Evolutionary conservation across 176 grass and related monocot species (phyloP), one percentile per base, ranked within the genome.

Genomic region (Saccharum officinarum): DNA sequence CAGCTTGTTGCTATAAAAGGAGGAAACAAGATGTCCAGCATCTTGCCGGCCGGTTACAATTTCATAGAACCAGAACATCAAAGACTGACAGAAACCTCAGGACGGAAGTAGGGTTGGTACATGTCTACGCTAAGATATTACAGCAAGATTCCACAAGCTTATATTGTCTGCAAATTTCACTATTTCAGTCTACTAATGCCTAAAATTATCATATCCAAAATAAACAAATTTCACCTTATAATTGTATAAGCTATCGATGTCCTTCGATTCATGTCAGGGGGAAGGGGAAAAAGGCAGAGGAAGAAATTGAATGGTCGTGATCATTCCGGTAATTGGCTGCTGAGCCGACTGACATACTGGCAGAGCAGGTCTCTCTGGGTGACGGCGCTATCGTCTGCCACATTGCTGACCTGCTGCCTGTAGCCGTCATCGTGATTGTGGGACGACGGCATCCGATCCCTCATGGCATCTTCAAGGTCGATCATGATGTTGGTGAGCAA

Each of bases 401-500:
- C 82, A 67, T 80, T 63, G 83, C 86, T 80, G 74, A 93, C 78
- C 78, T 90, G 88, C 80, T 90, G 88, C 33, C 41, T 60, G 88
- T 90, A 88, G 49, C 88, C 83, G 7, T 69, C 26, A 22, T 93
- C 92, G 33, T 93, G 88, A 41, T 88, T 62, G 36, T 77, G 50
- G n/a, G 69, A 88, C 17, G 66, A 44, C 11, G 78, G 78, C 17
- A 79, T 76, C 63, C 72, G 75, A 44, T 76, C 78, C 37, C 34
- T 83, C 54, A 69, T 52, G 5, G 23, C 17, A 38, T 88, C 92
- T 73, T 86, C 69, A 4, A 86, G 69, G 64, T 93, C 92, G 62
- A 90, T 93, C 85, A 90, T 88, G 65, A 93, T 90, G 75, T 93
- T 93, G 63, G 55, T 87, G 69, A 93, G 88, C 79, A 93, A 77